These are phyloP conservation scores for Euphorbia neoarborescens DNA, from an alignment of 441 rosid species.

Conservation along the genomic window DNA sequence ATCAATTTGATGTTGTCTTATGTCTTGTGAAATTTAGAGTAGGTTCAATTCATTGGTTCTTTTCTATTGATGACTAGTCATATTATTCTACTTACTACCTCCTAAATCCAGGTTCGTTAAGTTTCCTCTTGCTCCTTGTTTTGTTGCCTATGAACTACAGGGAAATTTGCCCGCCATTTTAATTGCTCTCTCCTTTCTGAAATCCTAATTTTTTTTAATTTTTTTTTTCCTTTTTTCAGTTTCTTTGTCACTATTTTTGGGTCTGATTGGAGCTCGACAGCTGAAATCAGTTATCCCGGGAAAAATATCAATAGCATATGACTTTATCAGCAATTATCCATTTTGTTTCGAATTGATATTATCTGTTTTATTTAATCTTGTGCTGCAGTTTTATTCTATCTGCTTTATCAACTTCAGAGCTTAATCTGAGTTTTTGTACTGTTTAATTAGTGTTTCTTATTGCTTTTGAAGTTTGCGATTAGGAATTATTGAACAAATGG, in stretches of 20 bases:
- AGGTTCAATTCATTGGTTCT: too few relatives aligned
- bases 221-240: neutral
- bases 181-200: neutral
- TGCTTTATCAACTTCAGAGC: neutral
- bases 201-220: neutral
- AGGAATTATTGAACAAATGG: conserved; percentile 33
- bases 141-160: conserved; percentile 5
- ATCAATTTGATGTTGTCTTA: too few relatives aligned
- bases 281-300: neutral
- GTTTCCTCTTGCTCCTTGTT: neutral
- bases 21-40: too few relatives aligned
- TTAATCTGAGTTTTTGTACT: neutral
- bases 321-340: neutral
- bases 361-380: neutral
- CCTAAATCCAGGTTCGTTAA: conserved; percentile 19
- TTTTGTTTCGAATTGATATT: neutral
- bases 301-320: neutral
- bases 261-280: neutral
- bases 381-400: neutral
- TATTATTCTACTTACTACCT: neutral
- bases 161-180: neutral
- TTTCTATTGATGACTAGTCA: neutral
- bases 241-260: neutral
- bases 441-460: conserved; percentile 24
- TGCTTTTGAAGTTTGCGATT: conserved; percentile 15